Base-by-base conservation (phyloP, 208 protist species). In the Leishmania gerbilli region DNA sequence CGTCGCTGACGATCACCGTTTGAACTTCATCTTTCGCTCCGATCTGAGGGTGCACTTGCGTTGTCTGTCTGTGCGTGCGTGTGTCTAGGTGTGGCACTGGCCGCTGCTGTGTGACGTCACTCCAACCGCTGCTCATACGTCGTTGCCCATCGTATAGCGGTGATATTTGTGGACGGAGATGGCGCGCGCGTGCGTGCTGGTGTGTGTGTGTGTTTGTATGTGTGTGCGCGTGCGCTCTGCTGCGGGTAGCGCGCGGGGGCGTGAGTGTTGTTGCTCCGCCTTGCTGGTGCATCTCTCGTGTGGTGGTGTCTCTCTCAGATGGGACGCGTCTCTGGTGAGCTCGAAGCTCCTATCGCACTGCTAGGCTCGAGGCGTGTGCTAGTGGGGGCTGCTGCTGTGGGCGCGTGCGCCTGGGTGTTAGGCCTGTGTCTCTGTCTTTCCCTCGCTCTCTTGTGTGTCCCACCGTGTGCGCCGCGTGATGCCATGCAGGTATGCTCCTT, bases 1-100 rank as follows among this genome's bases (percentile, higher is more conserved):
- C 19, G 40, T n/a, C 49, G 65, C 64, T 89, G 85, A 80, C 72
- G 85, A 89, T 47, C 17, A 58, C 62, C 37, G 79, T 80, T 81
- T 89, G 85, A 86, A 87, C 85, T 88, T 89, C 67, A 77, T 85
- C 85, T 91, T 89, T 89, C 88, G 88, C 88, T 91, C 88, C 85
- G 88, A 88, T 87, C 85, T 91, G 88, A 91, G 62, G 81, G 56
- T 56, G 77, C 47, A 31, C 49, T 8, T 64, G 31, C 27, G 2
- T 31, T 72, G 77, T n/a, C 15, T 72, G 77, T n/a, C 2, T 64
- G 67, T 71, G 45, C 24, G 42, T 49, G 45, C 40, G 45, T 60
- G 45, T 60, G 47, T 31, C 6, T 51, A 8, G 19, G 64, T 21
- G 60, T 79, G 76, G 19, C 24, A 4, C 67, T 13, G 4, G 42